Evolutionary conservation across 208 protist species (phyloP).

Genomic region (Naegleria fowleri): DNA sequence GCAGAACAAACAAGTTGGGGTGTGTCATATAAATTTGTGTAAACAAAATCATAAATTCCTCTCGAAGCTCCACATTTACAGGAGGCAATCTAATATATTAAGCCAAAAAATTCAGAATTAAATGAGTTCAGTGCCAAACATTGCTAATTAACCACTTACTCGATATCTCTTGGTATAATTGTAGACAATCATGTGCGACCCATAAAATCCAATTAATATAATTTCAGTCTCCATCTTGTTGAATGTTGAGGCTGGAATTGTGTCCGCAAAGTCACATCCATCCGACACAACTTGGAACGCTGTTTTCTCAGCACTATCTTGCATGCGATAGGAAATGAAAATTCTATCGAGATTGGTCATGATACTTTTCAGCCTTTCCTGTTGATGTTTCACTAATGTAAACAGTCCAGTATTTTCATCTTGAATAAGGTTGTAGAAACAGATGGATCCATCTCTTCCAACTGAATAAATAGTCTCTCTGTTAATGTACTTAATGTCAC

Average conservation of each 20-base stretch:
- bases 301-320: background rate
- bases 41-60: background rate
- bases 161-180: background rate
- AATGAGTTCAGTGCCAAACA: too few relatives aligned
- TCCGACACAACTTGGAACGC: background rate
- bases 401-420: background rate
- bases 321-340: background rate
- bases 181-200: background rate
- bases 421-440: background rate
- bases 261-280: background rate
- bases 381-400: background rate
- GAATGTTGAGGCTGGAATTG: background rate
- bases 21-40: background rate
- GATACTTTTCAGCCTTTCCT: background rate
- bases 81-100: background rate
- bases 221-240: background rate
- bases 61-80: background rate
- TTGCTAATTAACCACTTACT: background rate
- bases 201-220: background rate
- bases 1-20: background rate
- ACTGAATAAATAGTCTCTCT: background rate
- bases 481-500: background rate
- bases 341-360: background rate
- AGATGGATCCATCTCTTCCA: background rate
- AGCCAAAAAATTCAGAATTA: too few relatives aligned